phyloP scores from a whole-genome alignment of 345 rosid genomes.

The Hibiscus trionum region DNA sequence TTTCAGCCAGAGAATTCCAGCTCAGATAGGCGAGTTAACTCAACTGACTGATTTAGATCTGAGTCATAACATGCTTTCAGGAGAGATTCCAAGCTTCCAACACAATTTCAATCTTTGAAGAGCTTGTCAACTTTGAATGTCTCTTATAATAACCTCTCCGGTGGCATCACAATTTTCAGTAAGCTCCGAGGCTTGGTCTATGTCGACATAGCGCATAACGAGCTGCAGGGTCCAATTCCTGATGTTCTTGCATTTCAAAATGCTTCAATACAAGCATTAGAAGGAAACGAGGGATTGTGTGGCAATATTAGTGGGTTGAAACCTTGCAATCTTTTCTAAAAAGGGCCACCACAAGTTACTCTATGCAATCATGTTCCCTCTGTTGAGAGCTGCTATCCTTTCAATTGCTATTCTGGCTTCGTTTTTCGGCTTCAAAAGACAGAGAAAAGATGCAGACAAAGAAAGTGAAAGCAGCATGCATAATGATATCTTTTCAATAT shows the following conservation, averaged over 20 bases:
- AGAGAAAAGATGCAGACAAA: not conserved
- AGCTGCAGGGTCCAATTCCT: not conserved
- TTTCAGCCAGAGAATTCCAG: not conserved
- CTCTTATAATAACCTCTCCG: not conserved
- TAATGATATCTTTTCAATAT: not conserved
- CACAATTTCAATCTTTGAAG: not conserved
- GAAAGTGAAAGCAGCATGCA: not conserved
- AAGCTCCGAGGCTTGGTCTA: not conserved
- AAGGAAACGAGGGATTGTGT: not conserved
- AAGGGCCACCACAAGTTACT: not conserved
- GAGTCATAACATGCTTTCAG: conserved; percentile 1
- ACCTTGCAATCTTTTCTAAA: not conserved
- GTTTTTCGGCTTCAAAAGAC: not conserved
- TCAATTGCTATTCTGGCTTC: not conserved
- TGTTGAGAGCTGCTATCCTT: not conserved
- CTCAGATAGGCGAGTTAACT: not conserved
- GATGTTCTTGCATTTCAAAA: not conserved
- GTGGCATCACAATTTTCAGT: not conserved
- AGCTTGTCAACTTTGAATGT: not conserved
- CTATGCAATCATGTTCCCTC: not conserved
- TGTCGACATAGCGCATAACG: not conserved
- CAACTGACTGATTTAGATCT: not conserved
- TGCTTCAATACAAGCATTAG: not conserved
- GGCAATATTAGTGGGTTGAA: not conserved
- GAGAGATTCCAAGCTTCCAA: not conserved